A percentile compares a stretch with the other conserved stretches of the same genome.
Conservation (phyloP, 164 flowering plant genomes). For the Piper betle region DNA sequence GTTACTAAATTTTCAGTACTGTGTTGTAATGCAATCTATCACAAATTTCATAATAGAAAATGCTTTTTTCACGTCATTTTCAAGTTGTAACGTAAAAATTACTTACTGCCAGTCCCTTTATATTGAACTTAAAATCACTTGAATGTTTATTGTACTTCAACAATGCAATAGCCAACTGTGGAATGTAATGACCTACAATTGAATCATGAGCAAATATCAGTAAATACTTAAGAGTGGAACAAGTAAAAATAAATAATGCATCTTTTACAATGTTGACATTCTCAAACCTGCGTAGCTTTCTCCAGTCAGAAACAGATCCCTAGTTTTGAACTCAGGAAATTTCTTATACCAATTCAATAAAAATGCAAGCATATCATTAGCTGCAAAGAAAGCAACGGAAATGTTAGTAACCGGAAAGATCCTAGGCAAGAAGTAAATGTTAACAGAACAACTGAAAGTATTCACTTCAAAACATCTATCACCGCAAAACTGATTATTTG, state of each 20-base stretch:
- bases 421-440: not conserved
- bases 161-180: slow-evolving; percentile 64
- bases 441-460: too few relatives aligned
- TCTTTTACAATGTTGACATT: not conserved
- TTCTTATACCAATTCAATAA: slow-evolving; percentile 64
- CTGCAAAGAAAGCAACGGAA: slow-evolving; percentile 27
- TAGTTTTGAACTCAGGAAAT: slow-evolving; percentile 55
- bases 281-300: slow-evolving; percentile 93
- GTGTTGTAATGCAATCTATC: too few relatives aligned
- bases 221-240: not conserved
- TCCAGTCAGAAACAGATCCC: slow-evolving; percentile 76
- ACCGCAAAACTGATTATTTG: not conserved
- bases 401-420: too few relatives aligned
- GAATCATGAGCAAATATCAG: not conserved
- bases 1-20: too few relatives aligned
- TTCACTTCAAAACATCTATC: too few relatives aligned
- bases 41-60: too few relatives aligned
- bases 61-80: too few relatives aligned
- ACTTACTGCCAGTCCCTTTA: slow-evolving; percentile 90
- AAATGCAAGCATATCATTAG: slow-evolving; percentile 64
- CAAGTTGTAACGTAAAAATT: too few relatives aligned
- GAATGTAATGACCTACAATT: slow-evolving; percentile 79
- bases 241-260: too few relatives aligned
- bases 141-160: slow-evolving; percentile 64
- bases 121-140: slow-evolving; percentile 60